Conservation (phyloP, 2,329 filamentous ascomycete species). For the Sporothrix brasiliensis region DNA sequence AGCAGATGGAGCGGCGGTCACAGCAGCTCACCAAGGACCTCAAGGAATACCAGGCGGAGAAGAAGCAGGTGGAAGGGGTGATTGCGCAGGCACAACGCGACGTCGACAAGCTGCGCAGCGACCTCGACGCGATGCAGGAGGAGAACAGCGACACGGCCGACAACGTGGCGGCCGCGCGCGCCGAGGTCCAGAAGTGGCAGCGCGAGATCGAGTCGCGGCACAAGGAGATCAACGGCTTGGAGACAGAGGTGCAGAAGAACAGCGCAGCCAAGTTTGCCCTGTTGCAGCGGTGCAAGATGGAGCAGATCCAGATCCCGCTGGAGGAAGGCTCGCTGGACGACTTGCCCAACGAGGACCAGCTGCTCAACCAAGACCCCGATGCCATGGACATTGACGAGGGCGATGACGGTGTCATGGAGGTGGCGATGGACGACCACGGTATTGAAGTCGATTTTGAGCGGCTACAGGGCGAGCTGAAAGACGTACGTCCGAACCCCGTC, state of each 20-base stretch:
- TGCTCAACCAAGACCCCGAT: constrained; percentile 76
- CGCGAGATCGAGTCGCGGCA: constrained; percentile 76
- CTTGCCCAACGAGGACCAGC: constrained; percentile 82
- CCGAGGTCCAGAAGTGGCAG: constrained; percentile 79
- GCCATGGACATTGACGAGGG: constrained; percentile 89
- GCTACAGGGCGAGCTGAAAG: constrained; percentile 79
- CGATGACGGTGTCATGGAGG: constrained; percentile 62
- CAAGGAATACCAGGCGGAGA: constrained; percentile 69
- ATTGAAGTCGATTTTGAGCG: constrained; percentile 85
- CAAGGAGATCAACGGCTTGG: constrained; percentile 76
- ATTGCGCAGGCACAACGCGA: constrained; percentile 75
- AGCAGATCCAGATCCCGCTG: constrained; percentile 87
- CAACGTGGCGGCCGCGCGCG: constrained; percentile 74
- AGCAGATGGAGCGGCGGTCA: constrained; percentile 66
- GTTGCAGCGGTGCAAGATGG: constrained; percentile 86
- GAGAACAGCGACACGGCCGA: constrained; percentile 71
- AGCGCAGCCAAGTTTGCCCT: constrained; percentile 81
- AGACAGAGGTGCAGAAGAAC: constrained; percentile 83
- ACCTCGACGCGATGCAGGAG: constrained; percentile 68
- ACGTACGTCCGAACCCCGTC: constrained; percentile 54
- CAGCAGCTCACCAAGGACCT: constrained; percentile 70
- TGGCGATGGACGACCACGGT: constrained; percentile 82
- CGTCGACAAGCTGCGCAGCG: constrained; percentile 73
- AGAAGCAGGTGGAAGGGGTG: constrained; percentile 71
- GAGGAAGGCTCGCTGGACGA: constrained; percentile 75